Conservation (phyloP, 1,284 basidiomycete genomes). For the Fomes fomentarius region DNA sequence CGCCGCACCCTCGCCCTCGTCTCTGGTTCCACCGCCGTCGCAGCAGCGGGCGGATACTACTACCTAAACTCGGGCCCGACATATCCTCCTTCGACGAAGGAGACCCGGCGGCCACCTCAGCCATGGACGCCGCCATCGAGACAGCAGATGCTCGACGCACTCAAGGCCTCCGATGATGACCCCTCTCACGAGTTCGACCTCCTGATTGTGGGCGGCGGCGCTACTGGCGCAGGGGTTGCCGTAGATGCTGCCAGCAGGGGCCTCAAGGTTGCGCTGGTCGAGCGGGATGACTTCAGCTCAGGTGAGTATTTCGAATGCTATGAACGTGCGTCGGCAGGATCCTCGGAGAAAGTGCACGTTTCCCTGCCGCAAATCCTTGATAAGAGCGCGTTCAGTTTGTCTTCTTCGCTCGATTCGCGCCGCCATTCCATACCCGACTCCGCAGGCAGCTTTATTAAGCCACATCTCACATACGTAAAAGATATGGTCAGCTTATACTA, state of each 20-base stretch:
- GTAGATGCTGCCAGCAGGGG: conserved; percentile 94
- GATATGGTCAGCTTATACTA: neutral
- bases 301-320: conserved; percentile 49
- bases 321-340: conserved; percentile 19
- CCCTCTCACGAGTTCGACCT: conserved; percentile 70
- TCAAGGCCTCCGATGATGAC: conserved; percentile 47
- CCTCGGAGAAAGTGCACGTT: conserved; percentile 5
- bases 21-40: conserved; percentile 52
- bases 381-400: too few species aligned
- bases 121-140: conserved; percentile 78
- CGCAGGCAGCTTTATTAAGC: too few species aligned
- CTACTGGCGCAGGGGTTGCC: conserved; percentile 93
- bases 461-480: too few species aligned
- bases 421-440: neutral
- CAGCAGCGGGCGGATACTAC: conserved; percentile 64
- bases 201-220: conserved; percentile 90
- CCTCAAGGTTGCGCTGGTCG: conserved; percentile 91
- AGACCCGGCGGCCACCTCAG: conserved; percentile 66
- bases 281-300: conserved; percentile 90
- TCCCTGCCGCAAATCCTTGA: too few species aligned
- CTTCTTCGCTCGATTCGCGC: neutral
- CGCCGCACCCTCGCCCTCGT: conserved; percentile 54
- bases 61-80: conserved; percentile 73
- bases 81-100: conserved; percentile 62
- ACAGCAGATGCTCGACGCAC: conserved; percentile 60